Base-by-base conservation (phyloP, 2,329 filamentous ascomycete genomes). In the Purpureocillium lavendulum region DNA sequence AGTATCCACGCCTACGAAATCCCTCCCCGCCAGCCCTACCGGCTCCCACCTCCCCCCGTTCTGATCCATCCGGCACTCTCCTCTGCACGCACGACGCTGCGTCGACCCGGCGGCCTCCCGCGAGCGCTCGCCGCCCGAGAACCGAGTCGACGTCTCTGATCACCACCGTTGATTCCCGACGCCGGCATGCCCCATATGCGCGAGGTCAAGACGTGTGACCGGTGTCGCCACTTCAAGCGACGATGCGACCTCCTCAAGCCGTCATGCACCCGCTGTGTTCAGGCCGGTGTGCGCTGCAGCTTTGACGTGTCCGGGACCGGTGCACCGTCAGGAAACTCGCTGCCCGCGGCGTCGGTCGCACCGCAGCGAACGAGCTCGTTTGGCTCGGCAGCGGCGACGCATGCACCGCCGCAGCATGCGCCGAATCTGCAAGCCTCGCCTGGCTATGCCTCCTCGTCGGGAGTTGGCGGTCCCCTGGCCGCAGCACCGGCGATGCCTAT, bases 181-280 rank as follows among this genome's bases (percentile, higher is more conserved):
- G 39, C 39, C 35, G 39, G 21, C 38, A 57, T 56, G 55, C 53
- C 54, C 29, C 56, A 52, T 41, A 53, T 54, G 49, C 56, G 57
- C 35, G 57, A 60, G 45, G 53, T 61, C 41, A 60, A 55, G 50
- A 60, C 58, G 28, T 61, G 58, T 47, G 54, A 58, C 39, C 56
- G 58, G 37, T 61, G 58, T 41, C 58, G 58, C 36, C 56, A 59
- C 36, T 59, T 59, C 45, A 61, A 61, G 44, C 54, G 58, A 33
- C 52, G 58, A 34, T 61, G 58, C 46, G 58, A 61, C 38, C 53
- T 59, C 10, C 40, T 58, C 31, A 60, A 58, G 44, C 58, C 58
- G 9, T 51, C 57, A 2, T 61, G 58, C 43, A 54, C 57, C 7
- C 54, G 58, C 31, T 61, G 58, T 40, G 42, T 57, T 4, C 55